A percentile compares a stretch with the other conserved stretches of the same genome.
Conservation (phyloP, 495 filamentous ascomycete genomes). For the Cercophora scortea region DNA sequence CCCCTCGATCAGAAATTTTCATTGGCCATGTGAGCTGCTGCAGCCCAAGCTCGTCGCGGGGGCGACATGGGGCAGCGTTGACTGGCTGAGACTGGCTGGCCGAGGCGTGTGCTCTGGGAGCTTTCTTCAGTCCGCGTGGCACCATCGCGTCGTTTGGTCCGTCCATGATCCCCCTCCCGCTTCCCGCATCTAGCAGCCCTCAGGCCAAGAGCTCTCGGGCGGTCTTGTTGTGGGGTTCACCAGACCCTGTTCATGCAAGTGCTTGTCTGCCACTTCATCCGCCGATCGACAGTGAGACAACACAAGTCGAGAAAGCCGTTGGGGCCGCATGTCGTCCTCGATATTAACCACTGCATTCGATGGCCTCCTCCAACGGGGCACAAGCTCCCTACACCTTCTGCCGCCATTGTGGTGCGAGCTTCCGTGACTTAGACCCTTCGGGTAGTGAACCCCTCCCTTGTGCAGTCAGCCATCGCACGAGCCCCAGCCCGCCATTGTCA, state of each 20-base stretch:
- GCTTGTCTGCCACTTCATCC: slow-evolving; percentile 2
- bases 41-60: neutral
- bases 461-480: no score
- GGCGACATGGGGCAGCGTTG: neutral
- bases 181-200: slow-evolving; percentile 9
- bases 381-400: slow-evolving; percentile 14
- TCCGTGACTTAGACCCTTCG: slow-evolving; percentile 10
- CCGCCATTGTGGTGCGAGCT: slow-evolving; percentile 22
- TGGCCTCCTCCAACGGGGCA: no score
- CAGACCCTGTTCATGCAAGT: slow-evolving; percentile 13
- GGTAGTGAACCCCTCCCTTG: slow-evolving; percentile 3
- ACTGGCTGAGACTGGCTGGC: no score
- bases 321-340: slow-evolving; percentile 2
- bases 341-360: neutral
- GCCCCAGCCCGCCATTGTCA: no score
- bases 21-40: slow-evolving; percentile 23
- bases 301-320: no score
- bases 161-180: neutral
- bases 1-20: slow-evolving; percentile 13
- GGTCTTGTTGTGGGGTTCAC: neutral
- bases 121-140: slow-evolving; percentile 8
- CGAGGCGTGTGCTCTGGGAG: neutral
- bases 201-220: neutral
- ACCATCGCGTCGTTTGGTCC: neutral
- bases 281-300: no score